Percentiles rank a stretch among this genome's conserved stretches.
Conservation (phyloP, 176 grass and related monocot species). For the Bonia amplexicaulis region DNA sequence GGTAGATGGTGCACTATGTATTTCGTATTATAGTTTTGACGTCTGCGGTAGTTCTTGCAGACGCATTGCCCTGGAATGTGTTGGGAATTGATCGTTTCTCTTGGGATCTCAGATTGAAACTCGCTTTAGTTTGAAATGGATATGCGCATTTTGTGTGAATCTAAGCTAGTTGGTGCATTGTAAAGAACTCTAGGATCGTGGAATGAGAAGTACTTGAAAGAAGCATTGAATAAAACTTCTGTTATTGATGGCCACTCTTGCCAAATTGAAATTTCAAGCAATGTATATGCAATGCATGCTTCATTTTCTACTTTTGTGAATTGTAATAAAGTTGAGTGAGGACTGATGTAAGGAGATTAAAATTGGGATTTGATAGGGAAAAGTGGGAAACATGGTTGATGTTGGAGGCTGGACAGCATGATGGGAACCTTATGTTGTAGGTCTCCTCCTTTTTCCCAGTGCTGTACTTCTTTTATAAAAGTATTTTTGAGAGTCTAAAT, state of each 20-base stretch:
- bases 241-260: background rate
- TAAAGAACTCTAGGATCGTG: background rate
- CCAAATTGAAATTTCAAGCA: background rate
- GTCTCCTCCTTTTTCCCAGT: constrained; percentile 50
- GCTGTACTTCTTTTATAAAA: background rate
- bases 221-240: background rate
- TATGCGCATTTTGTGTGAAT: background rate
- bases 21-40: background rate
- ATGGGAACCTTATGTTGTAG: constrained; percentile 61
- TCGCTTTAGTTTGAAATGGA: background rate
- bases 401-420: constrained; percentile 52
- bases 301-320: constrained; percentile 1
- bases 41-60: background rate
- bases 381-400: constrained; percentile 96
- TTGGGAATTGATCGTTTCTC: background rate
- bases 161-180: background rate
- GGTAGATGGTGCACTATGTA: background rate
- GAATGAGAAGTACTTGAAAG: background rate
- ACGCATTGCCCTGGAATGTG: background rate
- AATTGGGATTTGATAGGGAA: constrained; percentile 90
- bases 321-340: background rate
- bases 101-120: background rate
- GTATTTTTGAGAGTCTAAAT: background rate
- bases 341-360: constrained; percentile 43
- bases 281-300: background rate